Evolutionary conservation across 1,284 basidiomycete genomes (phyloP), one percentile per base, ranked within the genome.

Genomic region (Austropuccinia psidii): DNA sequence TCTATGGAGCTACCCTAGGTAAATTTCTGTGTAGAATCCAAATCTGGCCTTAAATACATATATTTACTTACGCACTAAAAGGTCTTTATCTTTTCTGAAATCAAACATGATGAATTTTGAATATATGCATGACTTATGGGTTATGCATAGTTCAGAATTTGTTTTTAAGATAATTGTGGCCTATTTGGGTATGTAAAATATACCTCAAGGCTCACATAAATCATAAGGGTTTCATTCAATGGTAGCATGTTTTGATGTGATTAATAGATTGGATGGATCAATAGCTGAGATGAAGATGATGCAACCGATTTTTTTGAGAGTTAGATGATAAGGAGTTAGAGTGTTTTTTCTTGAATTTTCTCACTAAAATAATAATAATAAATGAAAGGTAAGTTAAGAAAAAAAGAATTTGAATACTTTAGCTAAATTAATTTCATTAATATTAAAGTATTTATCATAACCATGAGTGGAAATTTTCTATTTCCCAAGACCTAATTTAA

Each of bases 371-470:
- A 50, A n/a, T 21, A 65, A 39, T 0, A 47, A 4, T 8, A 21
- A 37, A 33, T 8, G 13, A 39, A n/a, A n/a, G n/a, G n/a, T n/a
- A 54, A 29, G 13, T 17, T 50, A 47, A 19, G 43, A 3, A 27
- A 43, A 47, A 17, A 3, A 43, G 21, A 21, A 83, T n/a, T n/a
- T n/a, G n/a, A n/a, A n/a, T 78, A 95, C 94, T 70, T 87, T 88
- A 0, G 89, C 94, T 93, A 94, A 98, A 0, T 89, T 88, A 31
- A 98, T 91, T 80, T 98, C 95, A 33, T 88, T 90, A 39, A 96
- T 90, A 80, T 97, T 98, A 85, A 98, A 98, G 82, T 98, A 98
- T 82, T 99, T 99, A 84, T 98, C 96, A 79, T 99, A 98, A 0
- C 95, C 95, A 60, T 96, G 83, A 0, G 87, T 89, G 0, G 95